Conservation (phyloP, 192 early-diverging fungal genomes). For the Gryganskiella cystojenkinii region DNA sequence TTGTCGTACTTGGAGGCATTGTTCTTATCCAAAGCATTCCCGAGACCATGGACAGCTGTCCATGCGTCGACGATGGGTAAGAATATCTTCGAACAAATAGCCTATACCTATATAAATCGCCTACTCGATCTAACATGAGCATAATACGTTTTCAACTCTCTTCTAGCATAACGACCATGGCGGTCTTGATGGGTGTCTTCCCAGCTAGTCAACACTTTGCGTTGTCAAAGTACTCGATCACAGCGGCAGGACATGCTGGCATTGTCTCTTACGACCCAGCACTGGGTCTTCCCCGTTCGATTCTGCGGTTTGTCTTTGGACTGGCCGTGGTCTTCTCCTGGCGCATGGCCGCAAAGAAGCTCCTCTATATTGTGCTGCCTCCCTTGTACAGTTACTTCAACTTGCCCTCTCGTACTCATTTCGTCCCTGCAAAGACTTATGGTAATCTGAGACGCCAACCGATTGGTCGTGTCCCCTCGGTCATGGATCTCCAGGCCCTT, state of each 20-base stretch:
- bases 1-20: conserved; percentile 27
- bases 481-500: conserved; percentile 41
- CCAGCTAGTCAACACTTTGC: conserved; percentile 50
- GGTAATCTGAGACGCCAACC: conserved; percentile 45
- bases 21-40: conserved; percentile 56
- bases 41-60: conserved; percentile 76
- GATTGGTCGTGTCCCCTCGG: conserved; percentile 44
- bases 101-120: not conserved
- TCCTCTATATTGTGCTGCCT: conserved; percentile 58
- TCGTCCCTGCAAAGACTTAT: conserved; percentile 46
- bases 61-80: conserved; percentile 76
- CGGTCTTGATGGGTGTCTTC: conserved; percentile 49
- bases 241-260: conserved; percentile 22
- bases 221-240: conserved; percentile 23
- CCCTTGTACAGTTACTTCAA: conserved; percentile 65
- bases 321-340: conserved; percentile 61
- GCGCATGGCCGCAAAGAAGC: conserved; percentile 61
- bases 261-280: conserved; percentile 41
- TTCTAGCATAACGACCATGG: conserved; percentile 42
- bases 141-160: not conserved
- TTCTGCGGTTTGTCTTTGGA: conserved; percentile 54
- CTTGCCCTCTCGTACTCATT: conserved; percentile 56
- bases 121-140: not conserved
- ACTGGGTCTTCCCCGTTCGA: conserved; percentile 22
- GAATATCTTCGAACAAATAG: not conserved